Evolutionary conservation across 2,329 filamentous ascomycete genomes (phyloP).

Genomic region (Setomelanomma holmii): DNA sequence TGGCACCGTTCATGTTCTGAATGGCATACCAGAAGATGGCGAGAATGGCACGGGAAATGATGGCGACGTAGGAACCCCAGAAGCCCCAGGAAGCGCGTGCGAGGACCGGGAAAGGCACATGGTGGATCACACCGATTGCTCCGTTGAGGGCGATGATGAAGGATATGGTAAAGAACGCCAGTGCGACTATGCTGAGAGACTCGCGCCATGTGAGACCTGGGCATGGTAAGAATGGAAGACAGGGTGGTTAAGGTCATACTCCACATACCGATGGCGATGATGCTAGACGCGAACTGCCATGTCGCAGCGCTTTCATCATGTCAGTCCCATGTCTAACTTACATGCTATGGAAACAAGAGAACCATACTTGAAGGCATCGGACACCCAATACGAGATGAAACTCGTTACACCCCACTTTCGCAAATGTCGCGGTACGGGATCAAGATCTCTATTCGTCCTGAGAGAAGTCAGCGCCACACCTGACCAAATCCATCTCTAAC

Average conservation of each 20-base stretch:
- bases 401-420: conserved; percentile 57
- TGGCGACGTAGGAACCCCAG: conserved; percentile 63
- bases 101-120: conserved; percentile 64
- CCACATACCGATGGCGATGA: conserved; percentile 46
- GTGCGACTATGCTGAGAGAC: conserved; percentile 60
- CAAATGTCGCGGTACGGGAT: conserved; percentile 54
- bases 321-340: conserved; percentile 7
- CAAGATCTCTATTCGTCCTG: conserved; percentile 58
- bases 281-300: conserved; percentile 57
- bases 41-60: conserved; percentile 61
- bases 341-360: not conserved
- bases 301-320: conserved; percentile 51
- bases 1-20: conserved; percentile 69
- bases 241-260: too few species aligned
- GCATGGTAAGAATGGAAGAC: not conserved
- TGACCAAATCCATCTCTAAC: not conserved
- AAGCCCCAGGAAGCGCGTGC: conserved; percentile 65
- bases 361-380: conserved; percentile 58
- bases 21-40: conserved; percentile 71
- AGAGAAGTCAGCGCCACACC: not conserved
- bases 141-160: conserved; percentile 69
- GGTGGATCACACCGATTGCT: conserved; percentile 55
- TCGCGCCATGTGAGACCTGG: conserved; percentile 63
- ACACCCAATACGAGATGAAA: conserved; percentile 61
- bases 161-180: conserved; percentile 61